A percentile compares a stretch with the other conserved stretches of the same genome.
Conservation (phyloP, 1,284 basidiomycete species). For the Boletus sp. region DNA sequence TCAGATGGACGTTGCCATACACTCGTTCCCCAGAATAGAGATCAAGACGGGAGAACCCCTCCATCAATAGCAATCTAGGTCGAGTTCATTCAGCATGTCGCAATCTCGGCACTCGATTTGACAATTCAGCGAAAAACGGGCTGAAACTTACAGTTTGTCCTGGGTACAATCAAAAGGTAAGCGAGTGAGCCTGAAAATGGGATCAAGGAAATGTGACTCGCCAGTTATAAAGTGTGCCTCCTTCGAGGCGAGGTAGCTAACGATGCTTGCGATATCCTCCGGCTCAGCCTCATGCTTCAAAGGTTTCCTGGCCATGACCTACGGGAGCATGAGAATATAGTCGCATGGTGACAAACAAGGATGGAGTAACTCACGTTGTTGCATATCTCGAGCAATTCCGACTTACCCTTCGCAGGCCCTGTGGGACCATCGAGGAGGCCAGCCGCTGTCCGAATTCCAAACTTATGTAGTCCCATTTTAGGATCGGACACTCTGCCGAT, state of each 20-base stretch:
- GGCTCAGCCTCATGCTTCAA: constrained; percentile 2
- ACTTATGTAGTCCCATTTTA: too few relatives aligned
- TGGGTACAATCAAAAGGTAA: neutral
- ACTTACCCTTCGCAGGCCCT: too few relatives aligned
- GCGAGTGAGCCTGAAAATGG: neutral
- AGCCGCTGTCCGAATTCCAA: too few relatives aligned
- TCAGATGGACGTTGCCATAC: neutral
- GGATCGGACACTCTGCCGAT: too few relatives aligned
- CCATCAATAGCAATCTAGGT: constrained; percentile 8
- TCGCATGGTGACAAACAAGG: too few relatives aligned
- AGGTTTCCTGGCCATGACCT: neutral
- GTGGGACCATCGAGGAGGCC: too few relatives aligned
- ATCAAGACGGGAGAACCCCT: neutral
- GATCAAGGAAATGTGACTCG: neutral
- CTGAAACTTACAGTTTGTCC: neutral
- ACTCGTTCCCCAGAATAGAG: neutral
- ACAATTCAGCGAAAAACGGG: neutral
- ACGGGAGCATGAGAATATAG: neutral
- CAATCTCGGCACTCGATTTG: neutral
- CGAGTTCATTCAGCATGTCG: neutral
- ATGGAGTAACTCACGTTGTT: neutral
- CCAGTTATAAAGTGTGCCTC: neutral
- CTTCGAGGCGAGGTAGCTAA: constrained; percentile 20
- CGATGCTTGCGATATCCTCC: constrained; percentile 19
- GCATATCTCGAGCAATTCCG: neutral